A percentile compares a stretch with the other conserved stretches of the same genome.
These are phyloP conservation scores for Trichomonascaceae sp. DNA, from an alignment of 1,139 yeast genomes.

Conservation along the genomic window DNA sequence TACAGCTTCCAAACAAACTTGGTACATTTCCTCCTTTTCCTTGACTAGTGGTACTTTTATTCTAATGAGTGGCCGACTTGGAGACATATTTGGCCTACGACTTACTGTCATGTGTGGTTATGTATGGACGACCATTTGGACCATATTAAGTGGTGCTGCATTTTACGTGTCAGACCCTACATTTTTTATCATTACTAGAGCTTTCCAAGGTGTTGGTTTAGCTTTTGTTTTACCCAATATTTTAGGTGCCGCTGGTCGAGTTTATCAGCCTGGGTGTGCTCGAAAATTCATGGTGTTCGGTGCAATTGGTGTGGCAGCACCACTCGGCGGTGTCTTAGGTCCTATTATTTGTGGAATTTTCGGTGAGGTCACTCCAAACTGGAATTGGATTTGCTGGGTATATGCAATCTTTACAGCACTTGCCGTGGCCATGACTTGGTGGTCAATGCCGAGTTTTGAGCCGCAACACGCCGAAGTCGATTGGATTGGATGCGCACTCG, in stretches of 20 bases:
- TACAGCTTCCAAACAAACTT: background rate
- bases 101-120: background rate
- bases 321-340: background rate
- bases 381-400: background rate
- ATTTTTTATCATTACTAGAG: background rate
- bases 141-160: background rate
- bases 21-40: background rate
- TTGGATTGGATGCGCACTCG: slow-evolving; percentile 37
- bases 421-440: background rate
- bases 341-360: background rate
- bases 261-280: background rate
- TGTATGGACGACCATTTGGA: background rate
- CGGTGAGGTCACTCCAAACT: background rate
- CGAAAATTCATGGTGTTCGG: background rate
- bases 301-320: background rate
- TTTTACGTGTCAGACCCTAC: background rate
- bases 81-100: background rate
- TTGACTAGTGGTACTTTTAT: background rate
- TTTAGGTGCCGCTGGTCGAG: background rate
- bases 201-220: background rate
- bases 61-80: background rate
- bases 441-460: background rate
- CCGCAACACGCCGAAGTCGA: slow-evolving; percentile 25
- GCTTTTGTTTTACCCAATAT: background rate
- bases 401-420: background rate